Conservation (phyloP, 192 early-diverging fungal genomes). For the Anaeromyces robustus region DNA sequence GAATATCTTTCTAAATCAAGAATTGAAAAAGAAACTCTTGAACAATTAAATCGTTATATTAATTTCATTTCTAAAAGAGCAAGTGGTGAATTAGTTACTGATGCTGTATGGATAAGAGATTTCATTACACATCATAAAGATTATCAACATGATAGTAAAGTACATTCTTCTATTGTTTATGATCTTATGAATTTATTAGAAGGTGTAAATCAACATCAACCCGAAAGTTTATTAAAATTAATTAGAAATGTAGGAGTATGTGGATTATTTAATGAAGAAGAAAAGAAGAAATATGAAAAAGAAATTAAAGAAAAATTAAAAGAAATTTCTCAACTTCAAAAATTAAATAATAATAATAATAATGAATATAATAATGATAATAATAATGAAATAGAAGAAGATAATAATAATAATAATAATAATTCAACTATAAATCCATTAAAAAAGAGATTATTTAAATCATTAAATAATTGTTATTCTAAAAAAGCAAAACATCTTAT, state of each 20-base stretch:
- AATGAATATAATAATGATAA: background rate
- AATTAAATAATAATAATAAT: too few relatives aligned
- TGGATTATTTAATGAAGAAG: background rate
- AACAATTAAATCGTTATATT: conserved; percentile 56
- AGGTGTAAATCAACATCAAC: background rate
- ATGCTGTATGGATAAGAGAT: conserved; percentile 75
- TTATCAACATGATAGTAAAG: conserved; percentile 81
- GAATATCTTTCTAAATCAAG: conserved; percentile 64
- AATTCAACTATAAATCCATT: background rate
- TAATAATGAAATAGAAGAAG: background rate
- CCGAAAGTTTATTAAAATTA: background rate
- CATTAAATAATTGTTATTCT: background rate
- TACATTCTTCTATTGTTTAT: conserved; percentile 66
- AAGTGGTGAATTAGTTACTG: conserved; percentile 67
- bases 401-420: background rate
- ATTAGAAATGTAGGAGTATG: background rate
- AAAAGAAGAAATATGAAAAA: background rate
- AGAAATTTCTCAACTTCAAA: too few relatives aligned
- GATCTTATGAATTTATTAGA: conserved; percentile 55
- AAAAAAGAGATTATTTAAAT: background rate
- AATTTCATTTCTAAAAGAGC: conserved; percentile 65
- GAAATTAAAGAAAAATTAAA: background rate
- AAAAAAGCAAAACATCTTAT: background rate
- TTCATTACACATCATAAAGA: conserved; percentile 74
- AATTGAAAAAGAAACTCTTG: conserved; percentile 50